Evolutionary conservation across 495 filamentous ascomycete genomes (phyloP).

Genomic region (Penicillium paxilli): DNA sequence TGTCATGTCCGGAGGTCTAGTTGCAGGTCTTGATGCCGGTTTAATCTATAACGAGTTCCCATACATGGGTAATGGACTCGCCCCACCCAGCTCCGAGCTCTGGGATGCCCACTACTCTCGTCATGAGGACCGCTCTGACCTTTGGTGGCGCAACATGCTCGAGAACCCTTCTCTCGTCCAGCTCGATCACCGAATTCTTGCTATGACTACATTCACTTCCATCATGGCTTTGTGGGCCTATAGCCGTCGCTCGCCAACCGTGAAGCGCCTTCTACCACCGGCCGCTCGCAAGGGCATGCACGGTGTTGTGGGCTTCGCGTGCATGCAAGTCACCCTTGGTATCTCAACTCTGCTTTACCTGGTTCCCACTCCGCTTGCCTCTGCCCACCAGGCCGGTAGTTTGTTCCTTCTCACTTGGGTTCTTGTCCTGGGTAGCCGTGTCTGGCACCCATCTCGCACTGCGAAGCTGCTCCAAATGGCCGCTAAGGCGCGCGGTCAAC

Average conservation of each 20-base stretch:
- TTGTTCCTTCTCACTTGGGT: conserved; percentile 82
- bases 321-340: conserved; percentile 78
- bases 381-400: conserved; percentile 89
- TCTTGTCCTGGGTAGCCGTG: conserved; percentile 68
- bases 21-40: conserved; percentile 92
- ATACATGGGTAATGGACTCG: conserved; percentile 81
- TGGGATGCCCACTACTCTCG: conserved; percentile 85
- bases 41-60: conserved; percentile 99
- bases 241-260: conserved; percentile 58
- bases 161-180: conserved; percentile 96
- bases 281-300: conserved; percentile 68
- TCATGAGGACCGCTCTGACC: conserved; percentile 68
- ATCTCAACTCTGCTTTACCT: conserved; percentile 91
- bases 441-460: conserved; percentile 54
- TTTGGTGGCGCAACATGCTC: conserved; percentile 95
- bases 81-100: conserved; percentile 80
- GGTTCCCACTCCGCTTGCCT: conserved; percentile 83
- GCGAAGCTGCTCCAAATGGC: conserved; percentile 50
- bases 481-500: conserved; percentile 35
- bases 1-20: conserved; percentile 88
- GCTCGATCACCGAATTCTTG: conserved; percentile 90
- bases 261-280: conserved; percentile 64
- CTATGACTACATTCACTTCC: conserved; percentile 82
- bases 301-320: conserved; percentile 80
- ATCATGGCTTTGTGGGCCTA: conserved; percentile 78